Evolutionary conservation across 352 stramenopile species (phyloP).

Genomic region (Thalassiosira exigua): DNA sequence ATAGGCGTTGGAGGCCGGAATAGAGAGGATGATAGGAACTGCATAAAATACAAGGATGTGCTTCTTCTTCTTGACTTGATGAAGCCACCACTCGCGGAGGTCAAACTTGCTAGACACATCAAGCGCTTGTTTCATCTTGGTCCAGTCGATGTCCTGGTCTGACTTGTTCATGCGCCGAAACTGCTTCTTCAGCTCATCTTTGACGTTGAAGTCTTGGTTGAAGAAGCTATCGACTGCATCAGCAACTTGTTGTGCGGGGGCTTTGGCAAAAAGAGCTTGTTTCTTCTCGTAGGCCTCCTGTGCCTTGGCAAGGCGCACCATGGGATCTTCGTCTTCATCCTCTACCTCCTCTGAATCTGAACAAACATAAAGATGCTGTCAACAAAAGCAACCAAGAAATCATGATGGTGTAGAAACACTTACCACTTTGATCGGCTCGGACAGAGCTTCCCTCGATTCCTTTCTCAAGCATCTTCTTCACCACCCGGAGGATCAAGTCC

Average conservation of each 20-base stretch:
- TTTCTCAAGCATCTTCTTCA: neutral
- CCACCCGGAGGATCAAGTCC: no score
- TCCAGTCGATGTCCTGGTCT: constrained; percentile 4
- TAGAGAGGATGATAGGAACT: neutral
- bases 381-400: no score
- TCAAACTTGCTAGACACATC: constrained; percentile 17
- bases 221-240: neutral
- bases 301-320: no score
- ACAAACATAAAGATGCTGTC: no score
- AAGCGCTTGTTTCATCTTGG: constrained; percentile 9
- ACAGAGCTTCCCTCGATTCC: neutral
- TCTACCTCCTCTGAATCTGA: no score
- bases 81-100: constrained; percentile 11
- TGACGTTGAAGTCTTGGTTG: neutral
- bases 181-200: neutral
- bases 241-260: no score
- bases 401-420: no score
- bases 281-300: no score
- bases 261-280: no score
- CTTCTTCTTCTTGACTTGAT: neutral
- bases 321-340: no score
- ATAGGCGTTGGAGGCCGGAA: constrained; percentile 4
- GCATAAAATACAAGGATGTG: neutral
- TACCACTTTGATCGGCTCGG: no score
- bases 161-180: neutral